Conservation (phyloP, 73 alveolate species). For the Paramecium caudatum region DNA sequence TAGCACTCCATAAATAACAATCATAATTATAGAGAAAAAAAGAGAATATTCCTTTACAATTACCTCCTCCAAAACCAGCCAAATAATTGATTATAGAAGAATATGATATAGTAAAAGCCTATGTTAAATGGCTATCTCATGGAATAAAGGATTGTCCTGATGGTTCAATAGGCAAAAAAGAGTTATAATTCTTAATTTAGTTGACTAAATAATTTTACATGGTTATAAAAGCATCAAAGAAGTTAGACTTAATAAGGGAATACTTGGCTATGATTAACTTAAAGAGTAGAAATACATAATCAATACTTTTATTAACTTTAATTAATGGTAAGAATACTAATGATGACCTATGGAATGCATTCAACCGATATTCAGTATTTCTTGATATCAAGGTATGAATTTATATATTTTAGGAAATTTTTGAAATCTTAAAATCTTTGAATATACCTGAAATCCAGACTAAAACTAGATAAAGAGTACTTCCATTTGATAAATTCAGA, state of each 20-base stretch:
- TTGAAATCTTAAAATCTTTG: background rate
- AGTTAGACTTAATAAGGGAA: background rate
- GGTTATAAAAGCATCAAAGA: background rate
- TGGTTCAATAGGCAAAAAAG: background rate
- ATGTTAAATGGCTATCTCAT: background rate
- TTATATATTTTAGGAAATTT: background rate
- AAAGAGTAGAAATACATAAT: background rate
- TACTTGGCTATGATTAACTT: conserved; percentile 15
- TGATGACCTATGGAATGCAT: conserved; percentile 4
- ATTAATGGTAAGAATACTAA: background rate
- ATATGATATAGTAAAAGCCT: conserved; percentile 7
- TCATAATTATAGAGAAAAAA: background rate
- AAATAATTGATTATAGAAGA: background rate
- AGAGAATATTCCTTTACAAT: background rate
- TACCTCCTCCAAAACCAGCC: conserved; percentile 16
- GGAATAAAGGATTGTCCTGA: background rate
- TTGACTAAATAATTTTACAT: background rate
- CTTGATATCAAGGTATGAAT: background rate
- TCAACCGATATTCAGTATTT: background rate
- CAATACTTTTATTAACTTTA: background rate
- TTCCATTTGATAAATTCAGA: background rate
- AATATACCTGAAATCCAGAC: background rate
- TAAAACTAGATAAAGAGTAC: background rate
- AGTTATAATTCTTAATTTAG: background rate
- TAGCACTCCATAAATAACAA: background rate